Evolutionary conservation across 2,329 filamentous ascomycete species (phyloP).

Genomic region (Teratosphaeria pseudoeucalypti): DNA sequence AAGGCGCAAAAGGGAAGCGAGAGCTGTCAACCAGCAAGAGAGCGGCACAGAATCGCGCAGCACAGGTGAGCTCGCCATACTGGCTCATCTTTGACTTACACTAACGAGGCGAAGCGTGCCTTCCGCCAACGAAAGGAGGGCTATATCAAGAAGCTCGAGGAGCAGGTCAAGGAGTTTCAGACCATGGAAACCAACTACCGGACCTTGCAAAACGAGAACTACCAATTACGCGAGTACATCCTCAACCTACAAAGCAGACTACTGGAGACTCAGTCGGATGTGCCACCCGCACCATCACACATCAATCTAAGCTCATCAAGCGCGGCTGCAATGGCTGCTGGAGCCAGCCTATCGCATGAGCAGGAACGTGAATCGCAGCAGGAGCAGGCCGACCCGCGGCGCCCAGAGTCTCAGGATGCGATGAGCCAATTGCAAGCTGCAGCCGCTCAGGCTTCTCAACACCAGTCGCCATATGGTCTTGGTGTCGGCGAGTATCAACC

Average conservation of each 20-base stretch:
- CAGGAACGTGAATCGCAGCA: conserved; percentile 4
- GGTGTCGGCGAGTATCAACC: conserved; percentile 7
- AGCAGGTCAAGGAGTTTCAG: conserved; percentile 74
- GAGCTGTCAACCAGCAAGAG: conserved; percentile 93
- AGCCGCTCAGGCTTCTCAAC: conserved; percentile 13
- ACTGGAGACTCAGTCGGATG: conserved; percentile 71
- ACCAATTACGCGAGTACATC: conserved; percentile 82
- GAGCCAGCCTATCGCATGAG: conserved; percentile 10
- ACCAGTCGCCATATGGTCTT: conserved; percentile 18
- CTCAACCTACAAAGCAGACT: conserved; percentile 80
- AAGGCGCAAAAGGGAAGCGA: conserved; percentile 70
- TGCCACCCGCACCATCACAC: conserved; percentile 73
- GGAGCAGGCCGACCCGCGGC: not conserved
- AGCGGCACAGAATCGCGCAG: conserved; percentile 90
- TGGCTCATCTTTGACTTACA: not conserved
- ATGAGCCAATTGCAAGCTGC: conserved; percentile 17
- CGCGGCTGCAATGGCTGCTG: not conserved
- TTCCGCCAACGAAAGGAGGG: conserved; percentile 96
- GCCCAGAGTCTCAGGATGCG: conserved; percentile 10
- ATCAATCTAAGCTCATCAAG: conserved; percentile 50
- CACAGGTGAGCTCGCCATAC: conserved; percentile 60
- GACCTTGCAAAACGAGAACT: conserved; percentile 77
- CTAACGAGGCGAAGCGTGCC: conserved; percentile 54
- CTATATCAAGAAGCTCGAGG: conserved; percentile 95
- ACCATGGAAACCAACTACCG: conserved; percentile 70